Conservation (phyloP, 176 grass and related monocot genomes). For the Aechmea fasciata region DNA sequence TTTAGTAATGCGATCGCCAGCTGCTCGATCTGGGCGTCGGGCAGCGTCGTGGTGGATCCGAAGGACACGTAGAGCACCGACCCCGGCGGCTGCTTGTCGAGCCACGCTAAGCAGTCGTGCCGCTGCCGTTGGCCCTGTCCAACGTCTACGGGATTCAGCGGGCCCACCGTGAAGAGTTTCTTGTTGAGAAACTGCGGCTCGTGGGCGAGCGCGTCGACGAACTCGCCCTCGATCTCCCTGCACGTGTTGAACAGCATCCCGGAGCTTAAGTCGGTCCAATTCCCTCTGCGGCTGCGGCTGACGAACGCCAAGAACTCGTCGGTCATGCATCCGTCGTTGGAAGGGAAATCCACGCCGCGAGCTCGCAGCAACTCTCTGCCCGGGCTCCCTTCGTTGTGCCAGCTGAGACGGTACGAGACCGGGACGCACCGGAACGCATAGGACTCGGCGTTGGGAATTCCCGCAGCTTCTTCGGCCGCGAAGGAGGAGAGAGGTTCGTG, state of each 20-base stretch:
- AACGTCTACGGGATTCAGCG: slow-evolving; percentile 1
- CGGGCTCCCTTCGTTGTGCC: slow-evolving; percentile 6
- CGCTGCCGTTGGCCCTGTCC: not conserved
- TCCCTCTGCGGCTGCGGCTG: slow-evolving; percentile 1
- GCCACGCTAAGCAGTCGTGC: slow-evolving; percentile 32
- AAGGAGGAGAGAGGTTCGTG: slow-evolving; percentile 44
- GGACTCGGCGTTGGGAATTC: slow-evolving; percentile 39
- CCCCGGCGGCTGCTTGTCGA: slow-evolving; percentile 22
- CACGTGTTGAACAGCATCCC: slow-evolving; percentile 55
- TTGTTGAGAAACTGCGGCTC: not conserved
- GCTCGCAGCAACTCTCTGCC: slow-evolving; percentile 19
- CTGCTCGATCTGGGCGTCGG: slow-evolving; percentile 21
- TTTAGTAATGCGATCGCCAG: slow-evolving; percentile 15
- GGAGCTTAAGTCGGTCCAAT: not conserved
- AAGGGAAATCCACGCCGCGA: slow-evolving; percentile 23
- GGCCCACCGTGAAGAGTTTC: slow-evolving; percentile 23
- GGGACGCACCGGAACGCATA: slow-evolving; percentile 38
- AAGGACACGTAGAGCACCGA: slow-evolving; percentile 33
- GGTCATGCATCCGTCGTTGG: slow-evolving; percentile 22
- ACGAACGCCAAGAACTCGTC: slow-evolving; percentile 25
- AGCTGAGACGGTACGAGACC: slow-evolving; percentile 28
- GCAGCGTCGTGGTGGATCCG: slow-evolving; percentile 20
- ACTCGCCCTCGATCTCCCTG: slow-evolving; percentile 43
- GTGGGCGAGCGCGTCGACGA: slow-evolving; percentile 9
- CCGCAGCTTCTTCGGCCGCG: slow-evolving; percentile 33